Conservation (phyloP, 495 filamentous ascomycete species). For the Neurospora discreta region DNA sequence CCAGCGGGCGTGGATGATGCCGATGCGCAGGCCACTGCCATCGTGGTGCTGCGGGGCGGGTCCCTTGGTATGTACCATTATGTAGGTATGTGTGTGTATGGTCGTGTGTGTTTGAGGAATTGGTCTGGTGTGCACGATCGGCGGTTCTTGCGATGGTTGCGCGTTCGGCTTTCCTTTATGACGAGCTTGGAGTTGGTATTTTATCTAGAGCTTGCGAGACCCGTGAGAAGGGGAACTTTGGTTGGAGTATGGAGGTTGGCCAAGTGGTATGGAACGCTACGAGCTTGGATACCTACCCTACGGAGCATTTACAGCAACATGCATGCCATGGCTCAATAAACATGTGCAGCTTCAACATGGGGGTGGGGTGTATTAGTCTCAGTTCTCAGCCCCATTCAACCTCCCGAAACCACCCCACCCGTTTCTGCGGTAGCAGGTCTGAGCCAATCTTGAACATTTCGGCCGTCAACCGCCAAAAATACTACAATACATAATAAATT, state of each 20-base stretch:
- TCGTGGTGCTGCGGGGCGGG: conserved; percentile 36
- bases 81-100: not conserved
- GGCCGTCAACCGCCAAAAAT: too few relatives aligned
- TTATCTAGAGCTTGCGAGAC: not conserved
- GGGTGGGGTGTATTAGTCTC: too few relatives aligned
- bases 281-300: not conserved
- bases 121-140: not conserved
- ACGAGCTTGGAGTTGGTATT: not conserved
- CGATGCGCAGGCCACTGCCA: conserved; percentile 78
- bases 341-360: not conserved
- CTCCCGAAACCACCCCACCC: too few relatives aligned
- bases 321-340: not conserved
- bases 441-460: too few relatives aligned
- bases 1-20: conserved; percentile 93
- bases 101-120: not conserved
- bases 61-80: conserved; percentile 33
- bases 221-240: not conserved
- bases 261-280: not conserved
- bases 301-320: not conserved
- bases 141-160: not conserved
- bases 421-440: too few relatives aligned
- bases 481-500: too few relatives aligned
- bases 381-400: too few relatives aligned
- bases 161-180: not conserved
- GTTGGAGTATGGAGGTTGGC: not conserved